Base-by-base conservation (phyloP, 495 filamentous ascomycete genomes). In the Tuber brumale region DNA sequence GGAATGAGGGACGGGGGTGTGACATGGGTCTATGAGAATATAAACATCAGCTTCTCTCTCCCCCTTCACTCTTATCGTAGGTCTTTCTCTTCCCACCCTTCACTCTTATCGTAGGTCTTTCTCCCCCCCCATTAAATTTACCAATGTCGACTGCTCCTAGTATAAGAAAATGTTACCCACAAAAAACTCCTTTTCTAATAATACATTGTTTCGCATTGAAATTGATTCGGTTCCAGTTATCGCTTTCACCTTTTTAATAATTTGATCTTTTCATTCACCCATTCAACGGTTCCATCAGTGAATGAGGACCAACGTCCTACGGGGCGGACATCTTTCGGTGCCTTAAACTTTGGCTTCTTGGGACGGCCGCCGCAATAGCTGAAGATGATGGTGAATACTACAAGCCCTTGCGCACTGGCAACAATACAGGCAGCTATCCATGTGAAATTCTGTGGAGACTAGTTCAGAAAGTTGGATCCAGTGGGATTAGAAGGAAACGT, bases 341-440 rank as follows among this genome's bases (percentile, higher is more conserved):
- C 77, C 51, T 74, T 74, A 45, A 79, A 80, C 70, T 74, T 80
- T 70, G 71, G 77, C 46, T 61, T 70, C 66, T 76, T 79, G 16
- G 51, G 18, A 9, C 41, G 57, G 12, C 61, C 44, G 23, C 73
- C 69, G 61, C 71, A 76, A 45, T 66, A 79, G 31, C 77, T 74
- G 41, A 80, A 69, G 10, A 80, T 0, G 31, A 80, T 80, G 31
- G 78, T 80, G 45, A 77, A 77, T 79, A 79, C 75, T 79, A 80
- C 79, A 23, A 80, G 61, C 14, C 76, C 78, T 46, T 80, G 78
- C 12, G 78, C 78, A 14, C 73, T 51, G 37, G 78, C 79, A 71
- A 72, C 78, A 19, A 80, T 69, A 66, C 77, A 80, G 39, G 77
- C 78, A 9, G 77, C 70, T 41, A 74, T 37, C 78, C 77, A 80